Base-by-base conservation (phyloP, 2,329 filamentous ascomycete genomes). In the Alternaria sp. region DNA sequence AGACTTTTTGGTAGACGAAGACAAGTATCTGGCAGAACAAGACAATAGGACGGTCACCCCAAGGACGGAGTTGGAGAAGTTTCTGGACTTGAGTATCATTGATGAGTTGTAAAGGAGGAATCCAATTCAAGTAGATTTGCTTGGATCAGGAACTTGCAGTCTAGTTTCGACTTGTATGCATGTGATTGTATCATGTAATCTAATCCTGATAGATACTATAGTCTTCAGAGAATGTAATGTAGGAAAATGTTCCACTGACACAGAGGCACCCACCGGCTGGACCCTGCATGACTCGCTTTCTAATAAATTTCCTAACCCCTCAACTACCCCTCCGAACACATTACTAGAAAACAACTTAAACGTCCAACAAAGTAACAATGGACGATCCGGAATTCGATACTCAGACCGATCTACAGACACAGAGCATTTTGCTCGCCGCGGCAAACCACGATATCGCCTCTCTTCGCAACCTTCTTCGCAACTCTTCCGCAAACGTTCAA, bases 391-490 rank as follows among this genome's bases (percentile, higher is more conserved):
- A 70, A 14, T 76, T 78, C 48, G 69, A 70, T 11, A 65, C 66
- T 2, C 78, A 83, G 61, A 78, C 78, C 7, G 81, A 84, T 66
- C 80, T 82, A 1, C 75, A 74, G 55, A 79, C 77, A 18, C 87
- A 90, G 78, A 83, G 86, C 62, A 86, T 91, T 66, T 85, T 92
- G 54, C 85, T 90, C 48, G 88, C 88, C 22, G 85, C 89, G 36
- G 84, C 88, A 5, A 84, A 89, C 67, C 89, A 91, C 78, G 85
- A 97, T 76, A 79, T 89, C 61, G 78, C 85, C 36, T 84, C 85
- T 51, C 85, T 97, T 42, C 89, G 89, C 75, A 85, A 86, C 57
- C 86, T 96, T 7, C 86, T 96, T 63, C 84, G 86, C 70, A 84
- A 81, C 53, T 81, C 82, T 49, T 89, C 81, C 81, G 92, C 82